These are phyloP conservation scores for Inga laurina DNA, from an alignment of 306 rosid species.

Conservation along the genomic window DNA sequence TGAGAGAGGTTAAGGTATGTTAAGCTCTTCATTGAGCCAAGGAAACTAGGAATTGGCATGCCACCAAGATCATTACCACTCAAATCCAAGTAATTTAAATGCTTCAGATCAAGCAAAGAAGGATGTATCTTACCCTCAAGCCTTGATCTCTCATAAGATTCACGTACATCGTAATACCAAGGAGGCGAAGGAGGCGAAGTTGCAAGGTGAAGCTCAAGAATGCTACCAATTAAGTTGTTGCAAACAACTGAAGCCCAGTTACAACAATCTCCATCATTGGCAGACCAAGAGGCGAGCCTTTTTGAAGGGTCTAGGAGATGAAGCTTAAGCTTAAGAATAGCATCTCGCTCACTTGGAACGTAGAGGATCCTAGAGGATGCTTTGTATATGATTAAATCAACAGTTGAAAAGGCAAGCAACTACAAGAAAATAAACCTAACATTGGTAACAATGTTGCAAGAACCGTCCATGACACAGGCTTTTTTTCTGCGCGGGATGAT, in stretches of 20 bases:
- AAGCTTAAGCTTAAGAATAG: slow-evolving; percentile 1
- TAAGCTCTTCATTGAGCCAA: neutral
- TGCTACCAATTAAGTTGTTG: slow-evolving; percentile 2
- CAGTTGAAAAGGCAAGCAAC: neutral
- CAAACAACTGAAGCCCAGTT: slow-evolving; percentile 25
- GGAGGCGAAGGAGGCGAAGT: neutral
- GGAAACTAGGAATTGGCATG: slow-evolving; percentile 18
- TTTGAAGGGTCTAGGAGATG: neutral
- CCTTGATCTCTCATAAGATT: neutral
- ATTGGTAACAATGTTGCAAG: neutral
- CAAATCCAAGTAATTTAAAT: neutral
- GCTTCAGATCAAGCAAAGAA: neutral
- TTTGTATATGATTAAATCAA: neutral
- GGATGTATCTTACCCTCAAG: neutral
- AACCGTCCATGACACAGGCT: neutral
- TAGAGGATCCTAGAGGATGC: neutral
- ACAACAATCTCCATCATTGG: slow-evolving; percentile 5
- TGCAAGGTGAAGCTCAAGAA: neutral
- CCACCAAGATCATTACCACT: neutral
- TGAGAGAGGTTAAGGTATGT: neutral
- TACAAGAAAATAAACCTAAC: neutral
- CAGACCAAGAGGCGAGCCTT: slow-evolving; percentile 1
- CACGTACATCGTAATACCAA: neutral
- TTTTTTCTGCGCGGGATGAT: neutral
- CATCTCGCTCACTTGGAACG: slow-evolving; percentile 2